Evolutionary conservation across 2,329 filamentous ascomycete genomes (phyloP).

Genomic region (Penicillium glabrum): DNA sequence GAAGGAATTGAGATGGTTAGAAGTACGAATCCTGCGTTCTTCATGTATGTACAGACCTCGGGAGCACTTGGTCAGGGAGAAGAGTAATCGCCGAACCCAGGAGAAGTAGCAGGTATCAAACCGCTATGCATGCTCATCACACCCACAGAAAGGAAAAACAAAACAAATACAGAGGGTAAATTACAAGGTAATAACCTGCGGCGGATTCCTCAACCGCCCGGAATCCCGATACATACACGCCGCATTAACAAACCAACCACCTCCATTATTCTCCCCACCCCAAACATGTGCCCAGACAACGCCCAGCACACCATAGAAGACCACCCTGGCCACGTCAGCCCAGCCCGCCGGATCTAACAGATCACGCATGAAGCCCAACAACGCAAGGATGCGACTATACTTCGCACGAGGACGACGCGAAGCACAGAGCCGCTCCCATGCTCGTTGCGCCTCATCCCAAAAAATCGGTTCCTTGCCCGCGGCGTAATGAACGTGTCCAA

Average conservation of each 20-base stretch:
- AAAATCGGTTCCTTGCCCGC: slow-evolving; percentile 68
- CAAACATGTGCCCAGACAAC: slow-evolving; percentile 63
- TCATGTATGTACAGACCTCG: background rate
- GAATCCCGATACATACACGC: slow-evolving; percentile 45
- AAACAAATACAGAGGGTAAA: background rate
- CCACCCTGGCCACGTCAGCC: slow-evolving; percentile 52
- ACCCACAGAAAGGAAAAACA: background rate
- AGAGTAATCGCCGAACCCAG: background rate
- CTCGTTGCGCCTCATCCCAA: slow-evolving; percentile 72
- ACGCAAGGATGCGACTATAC: slow-evolving; percentile 21
- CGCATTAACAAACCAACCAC: slow-evolving; percentile 61
- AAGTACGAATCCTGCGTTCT: background rate
- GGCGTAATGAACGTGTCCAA: slow-evolving; percentile 80
- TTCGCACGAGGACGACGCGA: slow-evolving; percentile 32
- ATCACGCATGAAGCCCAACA: slow-evolving; percentile 35
- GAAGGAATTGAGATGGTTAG: background rate
- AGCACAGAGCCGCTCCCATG: slow-evolving; percentile 66
- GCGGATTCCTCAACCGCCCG: slow-evolving; percentile 37
- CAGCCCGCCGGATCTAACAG: slow-evolving; percentile 38
- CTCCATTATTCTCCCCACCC: slow-evolving; percentile 51
- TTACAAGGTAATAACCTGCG: slow-evolving; percentile 38
- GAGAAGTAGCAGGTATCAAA: background rate
- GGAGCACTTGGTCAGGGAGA: background rate
- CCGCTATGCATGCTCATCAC: background rate
- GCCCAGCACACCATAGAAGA: slow-evolving; percentile 54